phyloP scores from a whole-genome alignment of 2,329 filamentous ascomycete species.

The Helminthosporium solani region DNA sequence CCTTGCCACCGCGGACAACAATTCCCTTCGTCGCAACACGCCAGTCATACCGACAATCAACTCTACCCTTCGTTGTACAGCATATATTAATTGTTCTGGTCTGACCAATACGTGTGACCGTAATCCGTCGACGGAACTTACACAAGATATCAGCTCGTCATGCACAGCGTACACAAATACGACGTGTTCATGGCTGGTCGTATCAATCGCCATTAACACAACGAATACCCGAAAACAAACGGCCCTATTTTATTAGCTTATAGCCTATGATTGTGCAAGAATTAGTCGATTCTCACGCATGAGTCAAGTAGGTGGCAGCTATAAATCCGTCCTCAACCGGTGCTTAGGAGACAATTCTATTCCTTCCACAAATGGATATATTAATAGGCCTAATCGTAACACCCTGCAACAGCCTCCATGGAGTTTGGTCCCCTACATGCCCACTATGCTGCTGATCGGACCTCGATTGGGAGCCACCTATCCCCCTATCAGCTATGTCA shows the following conservation, averaged over 20 bases:
- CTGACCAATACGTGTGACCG: too few species aligned
- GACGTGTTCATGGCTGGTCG: too few species aligned
- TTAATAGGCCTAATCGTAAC: conserved; percentile 4
- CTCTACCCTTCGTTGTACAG: too few species aligned
- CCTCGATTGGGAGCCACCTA: conserved; percentile 7
- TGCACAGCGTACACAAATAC: too few species aligned
- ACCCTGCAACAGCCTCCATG: conserved; percentile 14
- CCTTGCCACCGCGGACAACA: background rate
- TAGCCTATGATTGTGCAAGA: background rate
- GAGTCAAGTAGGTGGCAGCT: background rate
- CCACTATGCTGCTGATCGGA: conserved; percentile 14
- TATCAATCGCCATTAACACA: too few species aligned
- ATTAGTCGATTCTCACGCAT: background rate
- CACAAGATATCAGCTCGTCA: too few species aligned
- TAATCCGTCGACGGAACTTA: too few species aligned
- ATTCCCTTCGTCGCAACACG: background rate
- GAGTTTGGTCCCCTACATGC: conserved; percentile 10
- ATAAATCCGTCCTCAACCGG: conserved; percentile 9
- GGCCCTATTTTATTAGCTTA: background rate
- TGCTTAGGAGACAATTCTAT: background rate
- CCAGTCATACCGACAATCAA: too few species aligned
- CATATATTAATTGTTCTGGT: too few species aligned
- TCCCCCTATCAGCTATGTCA: conserved; percentile 10
- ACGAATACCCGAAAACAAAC: background rate
- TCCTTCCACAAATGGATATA: conserved; percentile 16